These are phyloP conservation scores for Striga asiatica DNA, from an alignment of 257 asterid genomes.

Conservation along the genomic window DNA sequence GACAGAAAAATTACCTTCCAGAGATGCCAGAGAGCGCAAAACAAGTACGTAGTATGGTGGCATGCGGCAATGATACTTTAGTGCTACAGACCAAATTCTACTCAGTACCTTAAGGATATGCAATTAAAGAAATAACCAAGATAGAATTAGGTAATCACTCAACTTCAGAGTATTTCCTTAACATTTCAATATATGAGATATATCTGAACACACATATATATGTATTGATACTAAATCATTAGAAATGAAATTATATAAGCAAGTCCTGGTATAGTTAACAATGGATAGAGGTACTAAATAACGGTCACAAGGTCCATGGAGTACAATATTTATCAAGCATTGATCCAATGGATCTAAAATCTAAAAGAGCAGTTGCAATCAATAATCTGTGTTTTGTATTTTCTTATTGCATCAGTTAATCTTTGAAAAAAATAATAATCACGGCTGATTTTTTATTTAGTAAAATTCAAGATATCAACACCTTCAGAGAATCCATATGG, in stretches of 20 bases:
- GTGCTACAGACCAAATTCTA: slow-evolving; percentile 85
- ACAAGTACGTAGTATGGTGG: slow-evolving; percentile 87
- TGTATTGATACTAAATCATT: background rate
- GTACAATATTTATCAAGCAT: background rate
- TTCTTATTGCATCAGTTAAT: no score
- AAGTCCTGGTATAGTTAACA: background rate
- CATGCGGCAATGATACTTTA: slow-evolving; percentile 92
- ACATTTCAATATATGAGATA: slow-evolving; percentile 1
- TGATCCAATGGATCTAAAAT: slow-evolving; percentile 1
- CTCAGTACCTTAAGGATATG: slow-evolving; percentile 59
- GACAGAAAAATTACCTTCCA: slow-evolving; percentile 58
- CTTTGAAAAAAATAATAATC: no score
- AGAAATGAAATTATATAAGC: background rate
- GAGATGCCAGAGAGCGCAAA: slow-evolving; percentile 88
- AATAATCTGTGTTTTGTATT: background rate
- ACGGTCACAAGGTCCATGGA: background rate
- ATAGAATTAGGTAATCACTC: background rate
- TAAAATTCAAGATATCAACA: no score
- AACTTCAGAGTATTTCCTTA: slow-evolving; percentile 5
- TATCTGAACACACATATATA: background rate
- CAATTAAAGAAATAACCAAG: slow-evolving; percentile 16
- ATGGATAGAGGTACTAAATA: background rate
- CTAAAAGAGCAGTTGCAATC: background rate
- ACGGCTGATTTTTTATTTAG: no score
- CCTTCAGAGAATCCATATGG: no score